These are phyloP conservation scores for Colletotrichum gigasporum DNA, from an alignment of 2,329 filamentous ascomycete genomes.

Conservation along the genomic window DNA sequence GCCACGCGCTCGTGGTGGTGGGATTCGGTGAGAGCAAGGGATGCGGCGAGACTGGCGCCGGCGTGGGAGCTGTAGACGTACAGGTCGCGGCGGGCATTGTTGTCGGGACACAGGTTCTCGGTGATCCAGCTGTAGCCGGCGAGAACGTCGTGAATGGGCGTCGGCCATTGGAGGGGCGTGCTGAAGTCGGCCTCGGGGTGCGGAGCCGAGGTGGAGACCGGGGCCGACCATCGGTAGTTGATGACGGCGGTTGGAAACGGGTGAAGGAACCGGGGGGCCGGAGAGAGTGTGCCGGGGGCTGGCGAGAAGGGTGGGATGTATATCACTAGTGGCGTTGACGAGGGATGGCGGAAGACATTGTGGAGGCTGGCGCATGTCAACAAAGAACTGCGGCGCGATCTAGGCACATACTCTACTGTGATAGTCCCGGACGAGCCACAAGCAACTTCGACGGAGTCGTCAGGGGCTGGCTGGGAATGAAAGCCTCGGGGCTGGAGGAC, in stretches of 20 bases:
- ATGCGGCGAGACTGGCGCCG: slow-evolving; percentile 65
- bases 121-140: slow-evolving; percentile 64
- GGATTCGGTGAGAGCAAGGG: slow-evolving; percentile 66
- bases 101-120: slow-evolving; percentile 51
- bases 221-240: slow-evolving; percentile 66
- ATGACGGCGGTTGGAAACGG: slow-evolving; percentile 61
- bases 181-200: slow-evolving; percentile 19
- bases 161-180: slow-evolving; percentile 59
- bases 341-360: slow-evolving; percentile 50
- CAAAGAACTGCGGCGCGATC: background rate
- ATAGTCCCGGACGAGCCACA: slow-evolving; percentile 61
- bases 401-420: slow-evolving; percentile 56
- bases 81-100: slow-evolving; percentile 47
- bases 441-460: slow-evolving; percentile 54
- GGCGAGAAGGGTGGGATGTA: slow-evolving; percentile 62
- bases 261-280: slow-evolving; percentile 52
- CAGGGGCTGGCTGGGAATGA: slow-evolving; percentile 19
- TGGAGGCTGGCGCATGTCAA: slow-evolving; percentile 54
- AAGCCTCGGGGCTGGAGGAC: slow-evolving; percentile 21
- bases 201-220: slow-evolving; percentile 8
- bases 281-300: slow-evolving; percentile 34
- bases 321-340: slow-evolving; percentile 58
- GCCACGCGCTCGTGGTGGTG: slow-evolving; percentile 52
- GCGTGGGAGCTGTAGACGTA: slow-evolving; percentile 67
- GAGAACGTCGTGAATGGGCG: slow-evolving; percentile 64